Evolutionary conservation across 2,329 filamentous ascomycete species (phyloP).

Genomic region (Ophiostoma fasciatum): DNA sequence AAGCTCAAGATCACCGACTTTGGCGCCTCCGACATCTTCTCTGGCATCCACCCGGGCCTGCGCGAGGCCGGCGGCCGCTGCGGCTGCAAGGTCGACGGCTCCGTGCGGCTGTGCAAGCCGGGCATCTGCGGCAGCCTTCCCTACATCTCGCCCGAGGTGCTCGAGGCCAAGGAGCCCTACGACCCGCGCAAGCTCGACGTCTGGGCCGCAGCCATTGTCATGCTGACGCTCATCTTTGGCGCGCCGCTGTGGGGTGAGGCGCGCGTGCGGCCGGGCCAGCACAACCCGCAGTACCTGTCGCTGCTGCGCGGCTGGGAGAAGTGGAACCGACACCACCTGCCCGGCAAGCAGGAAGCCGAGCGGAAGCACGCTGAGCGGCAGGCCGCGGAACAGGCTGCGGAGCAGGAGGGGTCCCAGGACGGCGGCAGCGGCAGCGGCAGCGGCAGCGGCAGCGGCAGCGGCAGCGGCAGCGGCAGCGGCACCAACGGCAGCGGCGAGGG

Average conservation of each 20-base stretch:
- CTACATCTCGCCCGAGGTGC: constrained; percentile 77
- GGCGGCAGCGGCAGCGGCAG: background rate
- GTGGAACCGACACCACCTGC: constrained; percentile 42
- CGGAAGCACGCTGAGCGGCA: constrained; percentile 49
- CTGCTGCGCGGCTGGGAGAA: constrained; percentile 54
- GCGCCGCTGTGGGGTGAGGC: constrained; percentile 64
- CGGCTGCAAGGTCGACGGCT: constrained; percentile 54
- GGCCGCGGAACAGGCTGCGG: constrained; percentile 27
- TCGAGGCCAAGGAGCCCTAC: constrained; percentile 47
- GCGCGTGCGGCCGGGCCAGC: constrained; percentile 24
- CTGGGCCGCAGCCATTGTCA: constrained; percentile 75
- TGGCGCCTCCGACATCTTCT: constrained; percentile 76
- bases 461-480: background rate
- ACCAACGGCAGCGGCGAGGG: background rate
- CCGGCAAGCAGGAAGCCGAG: constrained; percentile 12
- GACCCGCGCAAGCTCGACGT: constrained; percentile 73
- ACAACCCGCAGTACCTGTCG: constrained; percentile 44
- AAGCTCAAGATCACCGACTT: constrained; percentile 87
- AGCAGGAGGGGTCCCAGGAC: constrained; percentile 2
- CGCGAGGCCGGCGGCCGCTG: constrained; percentile 59
- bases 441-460: too few species aligned
- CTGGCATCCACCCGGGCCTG: constrained; percentile 64
- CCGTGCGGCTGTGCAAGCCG: constrained; percentile 56
- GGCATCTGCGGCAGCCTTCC: constrained; percentile 76
- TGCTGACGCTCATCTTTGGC: constrained; percentile 59